Evolutionary conservation across 2,329 filamentous ascomycete species (phyloP), one percentile per base, ranked within the genome.

Genomic region (Exserohilum turcica): DNA sequence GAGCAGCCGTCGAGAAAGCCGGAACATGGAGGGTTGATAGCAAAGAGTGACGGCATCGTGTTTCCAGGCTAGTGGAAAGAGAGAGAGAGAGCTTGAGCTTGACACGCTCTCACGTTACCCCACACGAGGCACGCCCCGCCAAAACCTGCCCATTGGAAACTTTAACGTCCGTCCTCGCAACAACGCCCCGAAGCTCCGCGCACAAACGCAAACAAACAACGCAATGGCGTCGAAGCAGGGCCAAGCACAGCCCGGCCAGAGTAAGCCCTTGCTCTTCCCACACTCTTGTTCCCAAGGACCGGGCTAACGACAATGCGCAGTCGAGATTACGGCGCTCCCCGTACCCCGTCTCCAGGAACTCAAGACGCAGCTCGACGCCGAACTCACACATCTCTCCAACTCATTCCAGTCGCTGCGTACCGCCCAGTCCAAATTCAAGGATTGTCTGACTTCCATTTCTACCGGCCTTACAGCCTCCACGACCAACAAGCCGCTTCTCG

Each of bases 341-440:
- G 82, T 88, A 21, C 90, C 91, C 63, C 93, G 97, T 78, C 89
- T 99, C 63, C 88, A 86, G 64, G 86, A 91, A 66, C 88, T 99
- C 64, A 97, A 99, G 82, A 92, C 94, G 76, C 93, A 97, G 75
- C 88, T 99, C 63, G 93, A 96, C 75, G 88, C 94, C 69, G 94
- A 99, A 78, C 88, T 99, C 61, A 91, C 96, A 74, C 93, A 97
- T 79, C 85, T 99, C 63, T 95, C 91, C 2, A 84, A 81, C 52
- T 97, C 94, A 8, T 96, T 96, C 79, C 83, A 89, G 44, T 94
- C 96, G 74, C 86, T 99, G 1, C 90, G 92, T 60, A 87, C 88
- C 46, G 94, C 94, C 2, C 94, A 97, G 74, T 83, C 86, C 48
- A 96, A 95, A 74, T 99, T 99, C 79, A 84, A 85, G 50, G 93